Conservation (phyloP, 768 basidiomycete genomes). For the Tricholoma furcatifolium region DNA sequence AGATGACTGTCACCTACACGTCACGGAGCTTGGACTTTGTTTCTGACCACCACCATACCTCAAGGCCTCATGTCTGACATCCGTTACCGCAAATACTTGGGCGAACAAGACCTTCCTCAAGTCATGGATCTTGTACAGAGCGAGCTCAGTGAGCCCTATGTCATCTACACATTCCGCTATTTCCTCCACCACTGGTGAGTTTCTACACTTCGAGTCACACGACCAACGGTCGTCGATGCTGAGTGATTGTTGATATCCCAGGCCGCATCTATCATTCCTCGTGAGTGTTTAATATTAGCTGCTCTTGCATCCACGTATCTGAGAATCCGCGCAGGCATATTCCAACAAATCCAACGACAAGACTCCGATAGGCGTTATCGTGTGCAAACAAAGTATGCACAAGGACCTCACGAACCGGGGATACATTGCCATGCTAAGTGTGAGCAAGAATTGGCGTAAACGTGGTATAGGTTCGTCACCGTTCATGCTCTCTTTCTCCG, state of each 20-base stretch:
- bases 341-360: constrained; percentile 40
- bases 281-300: constrained; percentile 33
- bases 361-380: constrained; percentile 84
- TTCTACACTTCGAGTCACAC: constrained; percentile 25
- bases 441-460: constrained; percentile 80
- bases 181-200: constrained; percentile 95
- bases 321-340: constrained; percentile 46
- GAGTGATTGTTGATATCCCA: constrained; percentile 30
- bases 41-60: constrained; percentile 10
- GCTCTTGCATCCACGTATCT: not conserved
- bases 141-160: constrained; percentile 95
- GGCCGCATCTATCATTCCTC: constrained; percentile 89
- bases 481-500: constrained; percentile 32
- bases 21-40: constrained; percentile 10
- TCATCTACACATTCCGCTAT: constrained; percentile 95
- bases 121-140: constrained; percentile 88
- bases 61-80: constrained; percentile 35
- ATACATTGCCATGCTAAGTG: constrained; percentile 98
- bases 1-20: constrained; percentile 12
- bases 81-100: constrained; percentile 69
- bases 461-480: constrained; percentile 82
- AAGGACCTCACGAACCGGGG: constrained; percentile 74
- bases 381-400: constrained; percentile 96
- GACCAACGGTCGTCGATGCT: constrained; percentile 21
- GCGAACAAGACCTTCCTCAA: constrained; percentile 75